phyloP scores from a whole-genome alignment of 179 eudicot species.

The Silene vulgaris region DNA sequence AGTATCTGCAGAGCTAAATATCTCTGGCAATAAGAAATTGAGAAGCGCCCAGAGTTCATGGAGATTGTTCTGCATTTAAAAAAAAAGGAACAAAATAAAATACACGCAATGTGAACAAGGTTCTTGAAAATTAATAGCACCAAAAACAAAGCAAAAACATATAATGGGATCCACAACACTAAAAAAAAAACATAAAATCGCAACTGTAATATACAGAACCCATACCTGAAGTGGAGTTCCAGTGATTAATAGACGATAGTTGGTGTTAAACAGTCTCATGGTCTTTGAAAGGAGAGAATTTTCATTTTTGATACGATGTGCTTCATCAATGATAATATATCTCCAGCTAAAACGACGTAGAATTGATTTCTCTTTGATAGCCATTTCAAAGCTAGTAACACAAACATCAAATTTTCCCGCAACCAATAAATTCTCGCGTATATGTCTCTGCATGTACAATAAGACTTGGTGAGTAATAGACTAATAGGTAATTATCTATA shows the following conservation, averaged over 20 bases:
- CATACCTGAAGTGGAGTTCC: conserved; percentile 94
- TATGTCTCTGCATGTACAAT: conserved; percentile 51
- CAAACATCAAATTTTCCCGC: conserved; percentile 98
- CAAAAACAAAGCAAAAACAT: neutral
- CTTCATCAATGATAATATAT: conserved; percentile 94
- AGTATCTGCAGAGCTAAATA: conserved; percentile 92
- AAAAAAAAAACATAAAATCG: neutral
- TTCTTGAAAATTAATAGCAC: neutral
- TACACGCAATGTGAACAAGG: neutral
- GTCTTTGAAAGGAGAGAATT: conserved; percentile 92
- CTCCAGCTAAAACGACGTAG: conserved; percentile 96
- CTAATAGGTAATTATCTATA: neutral
- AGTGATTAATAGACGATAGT: conserved; percentile 84
- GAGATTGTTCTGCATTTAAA: conserved; percentile 80
- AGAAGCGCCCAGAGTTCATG: conserved; percentile 96
- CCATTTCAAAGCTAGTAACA: conserved; percentile 99
- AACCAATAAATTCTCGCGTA: conserved; percentile 71
- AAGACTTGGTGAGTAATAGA: conserved; percentile 5
- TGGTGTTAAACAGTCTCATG: conserved; percentile 84
- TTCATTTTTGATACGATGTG: conserved; percentile 94
- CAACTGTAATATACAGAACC: too few species aligned
- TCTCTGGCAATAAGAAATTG: conserved; percentile 91
- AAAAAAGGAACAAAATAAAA: conserved; percentile 3
- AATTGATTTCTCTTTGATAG: conserved; percentile 72
- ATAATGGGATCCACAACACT: neutral